These are phyloP conservation scores for Bathelium albidoporum DNA, from an alignment of 495 filamentous ascomycete genomes.

Conservation along the genomic window DNA sequence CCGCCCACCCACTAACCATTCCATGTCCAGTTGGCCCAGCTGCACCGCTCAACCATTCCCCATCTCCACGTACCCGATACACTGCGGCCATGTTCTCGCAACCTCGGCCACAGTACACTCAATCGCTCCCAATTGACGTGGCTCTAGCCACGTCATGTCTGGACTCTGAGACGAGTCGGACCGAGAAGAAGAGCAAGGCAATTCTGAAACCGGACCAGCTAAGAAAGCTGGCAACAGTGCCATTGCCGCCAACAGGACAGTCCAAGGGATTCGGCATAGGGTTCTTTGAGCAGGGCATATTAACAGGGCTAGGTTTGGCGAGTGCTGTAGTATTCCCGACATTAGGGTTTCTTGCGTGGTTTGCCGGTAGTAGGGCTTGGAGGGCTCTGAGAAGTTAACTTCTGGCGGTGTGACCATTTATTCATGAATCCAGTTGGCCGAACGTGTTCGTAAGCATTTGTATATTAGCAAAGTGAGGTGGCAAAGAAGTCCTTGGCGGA, in stretches of 20 bases:
- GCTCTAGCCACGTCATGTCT: conserved; percentile 12
- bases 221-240: conserved; percentile 25
- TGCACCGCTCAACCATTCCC: conserved; percentile 25
- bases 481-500: too few relatives aligned
- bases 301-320: background rate
- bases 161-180: conserved; percentile 10
- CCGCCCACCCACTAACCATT: background rate
- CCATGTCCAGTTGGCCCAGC: conserved; percentile 30
- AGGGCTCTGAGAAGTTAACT: background rate
- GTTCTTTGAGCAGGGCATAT: conserved; percentile 42
- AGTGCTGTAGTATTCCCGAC: background rate
- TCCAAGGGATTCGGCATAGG: conserved; percentile 32
- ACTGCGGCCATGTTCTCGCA: conserved; percentile 30
- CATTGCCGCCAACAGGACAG: conserved; percentile 35
- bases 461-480: too few relatives aligned
- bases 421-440: too few relatives aligned
- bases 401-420: background rate
- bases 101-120: conserved; percentile 34
- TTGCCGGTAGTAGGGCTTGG: background rate
- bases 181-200: background rate
- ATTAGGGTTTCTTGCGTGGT: background rate
- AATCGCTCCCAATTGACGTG: conserved; percentile 7
- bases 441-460: too few relatives aligned
- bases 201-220: conserved; percentile 10
- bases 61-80: conserved; percentile 32